These are phyloP conservation scores for Dianthus caryophyllus DNA, from an alignment of 148 eudicot genomes.

Conservation along the genomic window DNA sequence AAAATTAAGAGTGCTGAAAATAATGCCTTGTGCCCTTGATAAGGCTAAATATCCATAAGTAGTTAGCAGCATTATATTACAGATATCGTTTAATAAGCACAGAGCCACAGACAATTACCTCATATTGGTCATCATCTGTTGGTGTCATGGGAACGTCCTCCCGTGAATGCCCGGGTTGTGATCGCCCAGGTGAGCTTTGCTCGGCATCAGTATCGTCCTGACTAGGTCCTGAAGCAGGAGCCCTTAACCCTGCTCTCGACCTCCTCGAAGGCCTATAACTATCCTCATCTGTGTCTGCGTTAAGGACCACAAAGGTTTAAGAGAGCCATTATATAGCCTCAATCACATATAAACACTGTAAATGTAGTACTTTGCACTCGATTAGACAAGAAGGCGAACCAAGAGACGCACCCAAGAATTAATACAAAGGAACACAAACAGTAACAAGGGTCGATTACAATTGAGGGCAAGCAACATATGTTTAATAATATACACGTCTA, in stretches of 20 bases:
- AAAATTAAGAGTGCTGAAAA: background rate
- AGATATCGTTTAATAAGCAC: background rate
- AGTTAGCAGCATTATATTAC: background rate
- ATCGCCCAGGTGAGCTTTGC: slow-evolving; percentile 86
- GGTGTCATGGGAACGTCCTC: slow-evolving; percentile 80
- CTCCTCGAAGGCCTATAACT: slow-evolving; percentile 75
- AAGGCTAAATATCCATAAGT: background rate
- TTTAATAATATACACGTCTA: no score
- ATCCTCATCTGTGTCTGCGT: slow-evolving; percentile 86
- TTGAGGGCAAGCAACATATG: no score
- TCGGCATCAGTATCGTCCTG: slow-evolving; percentile 74
- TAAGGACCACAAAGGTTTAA: background rate
- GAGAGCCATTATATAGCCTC: no score
- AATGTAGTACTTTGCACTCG: background rate
- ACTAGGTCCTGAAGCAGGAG: slow-evolving; percentile 43
- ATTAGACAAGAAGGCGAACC: no score
- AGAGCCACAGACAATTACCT: slow-evolving; percentile 35
- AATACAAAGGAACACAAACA: no score
- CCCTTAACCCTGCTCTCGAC: slow-evolving; percentile 53
- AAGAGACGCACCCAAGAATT: no score
- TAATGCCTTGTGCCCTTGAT: background rate
- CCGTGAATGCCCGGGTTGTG: slow-evolving; percentile 57
- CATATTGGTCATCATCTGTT: slow-evolving; percentile 72
- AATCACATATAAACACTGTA: background rate
- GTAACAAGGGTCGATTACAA: no score